phyloP scores from a whole-genome alignment of 768 basidiomycete genomes.

The Amanita exitialis region DNA sequence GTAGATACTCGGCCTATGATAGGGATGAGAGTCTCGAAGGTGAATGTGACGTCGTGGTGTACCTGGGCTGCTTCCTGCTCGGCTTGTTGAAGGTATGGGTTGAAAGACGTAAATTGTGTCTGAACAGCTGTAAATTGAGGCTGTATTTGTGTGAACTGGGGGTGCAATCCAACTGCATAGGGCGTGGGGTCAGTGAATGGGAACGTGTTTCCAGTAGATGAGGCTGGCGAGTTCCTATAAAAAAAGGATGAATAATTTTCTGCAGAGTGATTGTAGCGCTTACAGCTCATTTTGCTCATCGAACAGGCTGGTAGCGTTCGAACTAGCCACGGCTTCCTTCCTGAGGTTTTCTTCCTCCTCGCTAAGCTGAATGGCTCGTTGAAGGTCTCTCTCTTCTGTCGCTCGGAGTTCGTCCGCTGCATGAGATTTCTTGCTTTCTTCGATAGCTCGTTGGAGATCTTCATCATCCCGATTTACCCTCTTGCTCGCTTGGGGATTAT shows the following conservation, averaged over 20 bases:
- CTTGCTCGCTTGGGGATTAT: constrained; percentile 16
- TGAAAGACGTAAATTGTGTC: constrained; percentile 88
- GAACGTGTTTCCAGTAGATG: constrained; percentile 42
- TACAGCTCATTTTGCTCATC: constrained; percentile 81
- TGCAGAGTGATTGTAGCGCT: constrained; percentile 17
- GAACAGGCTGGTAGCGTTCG: constrained; percentile 69
- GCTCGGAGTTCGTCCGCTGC: constrained; percentile 61
- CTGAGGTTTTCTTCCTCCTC: constrained; percentile 85
- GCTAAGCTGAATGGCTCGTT: constrained; percentile 74
- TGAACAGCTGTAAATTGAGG: constrained; percentile 71
- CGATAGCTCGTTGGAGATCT: constrained; percentile 78
- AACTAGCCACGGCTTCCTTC: constrained; percentile 58
- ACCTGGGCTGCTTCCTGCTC: constrained; percentile 82
- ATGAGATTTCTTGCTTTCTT: constrained; percentile 72
- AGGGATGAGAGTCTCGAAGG: constrained; percentile 20
- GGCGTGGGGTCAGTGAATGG: constrained; percentile 53
- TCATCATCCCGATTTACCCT: constrained; percentile 57
- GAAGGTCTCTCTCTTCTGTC: constrained; percentile 72
- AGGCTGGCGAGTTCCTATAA: constrained; percentile 21
- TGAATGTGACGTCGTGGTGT: constrained; percentile 9
- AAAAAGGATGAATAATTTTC: constrained; percentile 7
- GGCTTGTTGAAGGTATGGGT: constrained; percentile 88
- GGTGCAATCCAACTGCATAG: constrained; percentile 46
- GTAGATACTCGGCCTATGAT: constrained; percentile 55
- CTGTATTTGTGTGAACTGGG: constrained; percentile 45